These are phyloP conservation scores for Wallacemonas sp. DNA, from an alignment of 208 protist species.

Conservation along the genomic window DNA sequence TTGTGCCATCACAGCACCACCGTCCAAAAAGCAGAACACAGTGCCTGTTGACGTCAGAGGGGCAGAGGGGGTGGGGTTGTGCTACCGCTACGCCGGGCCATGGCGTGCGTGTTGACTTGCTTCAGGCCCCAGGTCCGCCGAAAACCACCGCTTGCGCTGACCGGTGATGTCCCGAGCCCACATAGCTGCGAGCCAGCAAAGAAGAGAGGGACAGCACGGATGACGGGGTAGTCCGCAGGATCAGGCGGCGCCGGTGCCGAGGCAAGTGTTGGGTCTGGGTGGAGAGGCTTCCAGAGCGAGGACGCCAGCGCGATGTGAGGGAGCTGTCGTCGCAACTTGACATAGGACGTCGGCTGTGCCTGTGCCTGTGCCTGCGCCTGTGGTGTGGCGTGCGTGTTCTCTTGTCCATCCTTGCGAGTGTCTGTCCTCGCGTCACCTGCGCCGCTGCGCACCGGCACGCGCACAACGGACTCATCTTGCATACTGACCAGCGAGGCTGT, in stretches of 20 bases:
- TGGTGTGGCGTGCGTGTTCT: no score
- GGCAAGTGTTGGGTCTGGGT: not conserved
- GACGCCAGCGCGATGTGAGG: not conserved
- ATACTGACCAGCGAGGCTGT: not conserved
- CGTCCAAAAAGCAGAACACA: no score
- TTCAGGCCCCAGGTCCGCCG: constrained; percentile 10
- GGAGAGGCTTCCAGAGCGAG: not conserved
- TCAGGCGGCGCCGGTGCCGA: not conserved
- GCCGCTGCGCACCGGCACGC: not conserved
- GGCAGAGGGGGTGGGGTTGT: constrained; percentile 7
- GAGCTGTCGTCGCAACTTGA: not conserved
- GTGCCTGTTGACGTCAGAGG: no score
- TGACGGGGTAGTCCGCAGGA: not conserved
- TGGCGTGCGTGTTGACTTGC: constrained; percentile 11
- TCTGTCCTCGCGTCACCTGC: not conserved
- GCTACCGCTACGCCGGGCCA: not conserved
- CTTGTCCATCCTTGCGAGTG: no score
- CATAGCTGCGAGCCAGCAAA: not conserved
- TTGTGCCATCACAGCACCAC: no score
- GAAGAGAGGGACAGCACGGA: constrained; percentile 6
- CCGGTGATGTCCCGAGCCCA: not conserved
- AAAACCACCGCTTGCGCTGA: not conserved
- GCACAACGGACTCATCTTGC: not conserved
- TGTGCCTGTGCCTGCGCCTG: no score
- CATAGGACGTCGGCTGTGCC: not conserved